A percentile compares a stretch with the other conserved stretches of the same genome.
These are phyloP conservation scores for Trametes cingulata DNA, from an alignment of 768 basidiomycete genomes.

Conservation along the genomic window DNA sequence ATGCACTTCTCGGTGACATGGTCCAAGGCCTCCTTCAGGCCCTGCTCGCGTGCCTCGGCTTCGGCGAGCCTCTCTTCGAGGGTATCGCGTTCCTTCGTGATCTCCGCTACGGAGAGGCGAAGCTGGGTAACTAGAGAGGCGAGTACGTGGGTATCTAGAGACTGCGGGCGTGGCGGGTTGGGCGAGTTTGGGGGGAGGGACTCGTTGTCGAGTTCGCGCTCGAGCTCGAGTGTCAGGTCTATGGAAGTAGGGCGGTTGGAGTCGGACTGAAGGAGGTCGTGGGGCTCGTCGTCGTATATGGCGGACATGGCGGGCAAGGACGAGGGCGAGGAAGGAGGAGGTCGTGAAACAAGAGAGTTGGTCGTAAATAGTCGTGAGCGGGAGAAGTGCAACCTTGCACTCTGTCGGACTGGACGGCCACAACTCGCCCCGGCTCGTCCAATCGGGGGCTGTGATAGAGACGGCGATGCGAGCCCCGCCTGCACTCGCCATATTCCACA, in stretches of 20 bases:
- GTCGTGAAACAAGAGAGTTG: constrained; percentile 1
- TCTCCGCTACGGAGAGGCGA: constrained; percentile 59
- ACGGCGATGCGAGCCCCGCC: constrained; percentile 16
- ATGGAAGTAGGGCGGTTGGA: constrained; percentile 52
- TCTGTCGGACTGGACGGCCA: background rate
- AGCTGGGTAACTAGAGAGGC: constrained; percentile 76
- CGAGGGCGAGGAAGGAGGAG: background rate
- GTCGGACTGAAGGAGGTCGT: constrained; percentile 23
- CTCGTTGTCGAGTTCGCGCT: constrained; percentile 70
- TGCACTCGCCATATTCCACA: too few relatives aligned
- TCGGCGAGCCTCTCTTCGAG: constrained; percentile 53
- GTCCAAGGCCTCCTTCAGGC: constrained; percentile 62
- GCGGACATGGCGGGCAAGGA: constrained; percentile 11
- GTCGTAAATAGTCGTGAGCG: constrained; percentile 16
- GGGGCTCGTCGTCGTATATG: constrained; percentile 23
- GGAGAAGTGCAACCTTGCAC: constrained; percentile 1
- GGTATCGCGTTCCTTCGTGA: constrained; percentile 73
- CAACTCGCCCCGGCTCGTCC: background rate
- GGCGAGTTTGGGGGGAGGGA: constrained; percentile 50
- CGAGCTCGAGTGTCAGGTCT: constrained; percentile 78
- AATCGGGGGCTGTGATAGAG: constrained; percentile 26
- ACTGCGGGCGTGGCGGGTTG: constrained; percentile 41
- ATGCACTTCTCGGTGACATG: constrained; percentile 68
- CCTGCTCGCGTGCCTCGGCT: constrained; percentile 55
- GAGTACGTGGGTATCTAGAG: constrained; percentile 74